Base-by-base conservation (phyloP, 1,284 basidiomycete species). In the Cryptococcus sp. region DNA sequence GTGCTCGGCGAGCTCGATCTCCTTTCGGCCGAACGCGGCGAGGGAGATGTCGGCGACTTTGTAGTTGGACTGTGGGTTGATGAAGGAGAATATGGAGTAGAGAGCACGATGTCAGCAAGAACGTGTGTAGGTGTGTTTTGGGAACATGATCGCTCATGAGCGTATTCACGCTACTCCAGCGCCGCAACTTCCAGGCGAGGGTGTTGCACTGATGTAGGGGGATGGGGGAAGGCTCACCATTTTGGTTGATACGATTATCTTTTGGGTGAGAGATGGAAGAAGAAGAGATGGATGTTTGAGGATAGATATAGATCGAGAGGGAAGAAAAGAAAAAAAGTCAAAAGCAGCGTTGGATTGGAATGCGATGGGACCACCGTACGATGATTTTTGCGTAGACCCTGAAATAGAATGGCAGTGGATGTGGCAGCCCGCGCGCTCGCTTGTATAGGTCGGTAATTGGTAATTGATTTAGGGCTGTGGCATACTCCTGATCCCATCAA, bases 1-100 rank as follows among this genome's bases (percentile, higher is more conserved):
- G 49, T 61, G 69, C 71, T 97, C 93, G 67, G 94, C 93, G 80
- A 98, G 93, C 83, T 95, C 89, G 74, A 98, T 91, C 83, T 97
- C 94, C 84, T 97, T 96, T 82, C 94, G 92, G 81, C 93, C 78
- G 72, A 77, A 79, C 51, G 77, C 76, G 64, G 93, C 94, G 77
- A 97, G 90, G 76, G 93, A 97, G 78, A 96, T 83, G 78, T 97
- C 93, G 89, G 77, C 66, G 66, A 78, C 81, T 62, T 76, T 75
- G 76, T 69, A 69, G 56, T 51, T 61, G 58, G 70, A 62, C 67
- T 66, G 50, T 51, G 19, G 15, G 19, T 17, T 29, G 44, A 22
- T 16, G 20, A 22, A 15, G 10, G 37, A 17, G n/a, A 52, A 52
- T 38, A 57, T 44, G 52, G 44, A 5, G 29, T n/a, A n/a, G 5